Evolutionary conservation across 768 basidiomycete genomes (phyloP).

Genomic region (Leccinum fibrillosum): DNA sequence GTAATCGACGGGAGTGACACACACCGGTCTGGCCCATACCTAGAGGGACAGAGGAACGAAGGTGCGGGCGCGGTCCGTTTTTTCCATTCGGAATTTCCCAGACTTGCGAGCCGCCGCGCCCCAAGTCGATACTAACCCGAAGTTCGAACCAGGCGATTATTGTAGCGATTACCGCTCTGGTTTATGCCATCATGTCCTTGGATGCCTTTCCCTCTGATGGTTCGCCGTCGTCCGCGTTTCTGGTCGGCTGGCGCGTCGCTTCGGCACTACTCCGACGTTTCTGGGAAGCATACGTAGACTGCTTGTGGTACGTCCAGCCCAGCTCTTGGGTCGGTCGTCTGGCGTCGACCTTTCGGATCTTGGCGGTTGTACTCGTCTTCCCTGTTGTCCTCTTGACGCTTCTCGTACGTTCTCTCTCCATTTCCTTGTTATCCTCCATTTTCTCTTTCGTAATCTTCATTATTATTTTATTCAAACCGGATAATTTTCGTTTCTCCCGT

Average conservation of each 20-base stretch:
- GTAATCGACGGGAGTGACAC: slow-evolving; percentile 17
- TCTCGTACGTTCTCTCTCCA: slow-evolving; percentile 45
- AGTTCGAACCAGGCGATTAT: background rate
- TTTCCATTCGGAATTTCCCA: background rate
- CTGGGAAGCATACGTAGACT: slow-evolving; percentile 59
- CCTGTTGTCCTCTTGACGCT: slow-evolving; percentile 61
- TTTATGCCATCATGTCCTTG: slow-evolving; percentile 10
- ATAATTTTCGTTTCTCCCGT: background rate
- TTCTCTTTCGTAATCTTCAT: slow-evolving; percentile 7
- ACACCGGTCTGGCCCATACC: background rate
- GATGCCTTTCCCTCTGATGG: slow-evolving; percentile 4
- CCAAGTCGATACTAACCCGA: background rate
- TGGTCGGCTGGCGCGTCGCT: slow-evolving; percentile 4
- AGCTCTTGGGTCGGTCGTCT: slow-evolving; percentile 65
- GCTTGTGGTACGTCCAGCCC: slow-evolving; percentile 62
- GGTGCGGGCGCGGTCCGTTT: background rate
- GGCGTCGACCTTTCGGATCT: slow-evolving; percentile 61
- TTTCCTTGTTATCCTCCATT: slow-evolving; percentile 5
- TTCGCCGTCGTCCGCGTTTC: slow-evolving; percentile 22
- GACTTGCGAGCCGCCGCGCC: background rate
- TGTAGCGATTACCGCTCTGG: slow-evolving; percentile 2
- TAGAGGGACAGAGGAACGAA: background rate
- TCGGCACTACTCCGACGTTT: slow-evolving; percentile 37
- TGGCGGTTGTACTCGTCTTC: slow-evolving; percentile 49
- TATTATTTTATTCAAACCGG: background rate